Evolutionary conservation across 1,284 basidiomycete genomes (phyloP).

Genomic region (Ustilago curta): DNA sequence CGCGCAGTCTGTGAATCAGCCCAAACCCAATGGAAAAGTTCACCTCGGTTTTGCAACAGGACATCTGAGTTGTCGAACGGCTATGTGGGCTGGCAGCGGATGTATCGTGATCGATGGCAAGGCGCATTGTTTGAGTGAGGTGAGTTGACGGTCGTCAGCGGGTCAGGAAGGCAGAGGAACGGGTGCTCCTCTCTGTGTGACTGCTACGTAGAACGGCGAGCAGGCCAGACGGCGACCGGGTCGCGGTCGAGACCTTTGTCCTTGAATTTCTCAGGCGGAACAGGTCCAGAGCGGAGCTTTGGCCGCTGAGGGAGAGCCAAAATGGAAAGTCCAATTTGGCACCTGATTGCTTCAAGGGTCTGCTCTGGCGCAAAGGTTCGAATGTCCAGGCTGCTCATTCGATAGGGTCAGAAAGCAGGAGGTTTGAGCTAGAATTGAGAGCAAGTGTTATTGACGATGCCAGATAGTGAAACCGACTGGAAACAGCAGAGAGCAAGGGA

Average conservation of each 20-base stretch:
- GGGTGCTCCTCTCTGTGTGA: neutral
- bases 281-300: neutral
- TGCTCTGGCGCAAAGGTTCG: too few species aligned
- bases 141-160: too few species aligned
- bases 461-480: too few species aligned
- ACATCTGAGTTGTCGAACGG: neutral
- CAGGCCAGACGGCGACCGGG: neutral
- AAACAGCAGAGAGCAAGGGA: too few species aligned
- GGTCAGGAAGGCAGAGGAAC: neutral
- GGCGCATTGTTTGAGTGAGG: neutral
- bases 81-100: constrained; percentile 1
- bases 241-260: neutral
- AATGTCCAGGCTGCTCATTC: too few species aligned
- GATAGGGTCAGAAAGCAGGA: too few species aligned
- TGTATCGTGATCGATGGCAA: neutral
- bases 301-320: neutral
- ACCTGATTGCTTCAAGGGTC: too few species aligned
- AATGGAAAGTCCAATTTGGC: neutral
- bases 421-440: too few species aligned
- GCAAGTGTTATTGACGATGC: too few species aligned
- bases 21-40: neutral
- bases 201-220: neutral
- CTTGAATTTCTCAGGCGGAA: neutral
- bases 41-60: neutral
- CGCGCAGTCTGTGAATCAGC: neutral